Percentiles rank a stretch among this genome's conserved stretches.
These are phyloP conservation scores for Boletus insuetus DNA, from an alignment of 768 basidiomycete species.

Conservation along the genomic window DNA sequence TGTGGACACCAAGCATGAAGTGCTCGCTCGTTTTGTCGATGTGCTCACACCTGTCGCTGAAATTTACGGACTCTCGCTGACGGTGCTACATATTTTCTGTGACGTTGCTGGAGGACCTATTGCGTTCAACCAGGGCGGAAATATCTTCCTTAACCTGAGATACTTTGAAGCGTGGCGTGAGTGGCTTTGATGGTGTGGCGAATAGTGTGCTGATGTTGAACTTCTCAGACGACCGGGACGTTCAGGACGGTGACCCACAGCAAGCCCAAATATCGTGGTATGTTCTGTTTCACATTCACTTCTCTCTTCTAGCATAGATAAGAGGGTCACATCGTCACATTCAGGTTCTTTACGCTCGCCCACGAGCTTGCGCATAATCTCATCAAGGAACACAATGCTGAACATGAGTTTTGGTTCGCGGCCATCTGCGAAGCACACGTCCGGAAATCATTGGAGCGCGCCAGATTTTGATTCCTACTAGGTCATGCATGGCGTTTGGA, in stretches of 20 bases:
- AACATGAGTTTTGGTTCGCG: not conserved
- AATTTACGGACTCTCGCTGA: conserved; percentile 66
- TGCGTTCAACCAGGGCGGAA: conserved; percentile 88
- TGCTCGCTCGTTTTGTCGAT: conserved; percentile 65
- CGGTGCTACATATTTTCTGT: conserved; percentile 80
- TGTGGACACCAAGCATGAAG: conserved; percentile 45
- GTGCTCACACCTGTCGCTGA: conserved; percentile 61
- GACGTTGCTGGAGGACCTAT: conserved; percentile 75
- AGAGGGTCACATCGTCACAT: not conserved
- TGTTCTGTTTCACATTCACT: too few species aligned
- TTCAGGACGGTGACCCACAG: not conserved
- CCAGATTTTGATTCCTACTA: too few species aligned
- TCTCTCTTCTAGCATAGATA: too few species aligned
- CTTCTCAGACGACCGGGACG: not conserved
- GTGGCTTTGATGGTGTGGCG: conserved; percentile 24
- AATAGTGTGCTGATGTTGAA: too few species aligned
- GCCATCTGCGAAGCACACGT: not conserved
- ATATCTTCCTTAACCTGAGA: conserved; percentile 80
- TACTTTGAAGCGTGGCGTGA: conserved; percentile 84
- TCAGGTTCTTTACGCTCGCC: not conserved
- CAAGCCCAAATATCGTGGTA: not conserved
- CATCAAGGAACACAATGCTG: not conserved
- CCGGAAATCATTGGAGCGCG: too few species aligned
- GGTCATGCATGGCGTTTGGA: too few species aligned
- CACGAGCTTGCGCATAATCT: not conserved